Evolutionary conservation across 2,329 filamentous ascomycete species (phyloP), one percentile per base, ranked within the genome.

Genomic region (Penicillium palitans): DNA sequence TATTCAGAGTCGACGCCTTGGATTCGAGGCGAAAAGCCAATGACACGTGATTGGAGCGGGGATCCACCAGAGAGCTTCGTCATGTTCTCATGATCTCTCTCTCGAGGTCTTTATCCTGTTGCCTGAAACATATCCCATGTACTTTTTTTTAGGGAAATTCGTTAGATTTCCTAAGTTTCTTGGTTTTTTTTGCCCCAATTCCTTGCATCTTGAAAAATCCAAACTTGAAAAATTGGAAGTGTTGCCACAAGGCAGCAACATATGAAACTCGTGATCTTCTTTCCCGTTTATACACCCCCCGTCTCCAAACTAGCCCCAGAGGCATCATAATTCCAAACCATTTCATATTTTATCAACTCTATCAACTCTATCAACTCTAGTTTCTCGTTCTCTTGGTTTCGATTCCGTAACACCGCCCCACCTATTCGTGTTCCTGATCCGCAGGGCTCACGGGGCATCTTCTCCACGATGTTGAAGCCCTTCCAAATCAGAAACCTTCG

Each of bases 401-500:
- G 44, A 46, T 53, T 48, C 53, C 52, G 58, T 59, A 56, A 57
- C 50, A 53, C 52, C 58, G 25, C 57, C 55, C 54, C 57, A 59
- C 61, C 40, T 41, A 33, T 42, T 57, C 19, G 24, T 49, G 49
- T 27, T 44, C 37, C 57, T 49, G 46, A 33, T 46, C 33, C 27
- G 25, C 47, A 44, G 57, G 48, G 47, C 47, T 59, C 31, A 41
- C 45, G 37, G 44, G 44, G 31, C 39, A 54, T 39, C 39, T 60
- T 44, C 47, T 42, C 19, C 47, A 60, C 50, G 29, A 77, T 77
- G 74, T 66, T 78, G 65, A 74, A 76, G 52, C 75, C 74, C 21
- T 78, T 78, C 55, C 70, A 72, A 57, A 75, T 78, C 60, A 74
- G 68, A 61, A 70, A 74, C 61, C 70, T 78, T 45, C 68, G 71